phyloP scores from a whole-genome alignment of 108 stramenopile genomes.

The Cyclotella cryptica region DNA sequence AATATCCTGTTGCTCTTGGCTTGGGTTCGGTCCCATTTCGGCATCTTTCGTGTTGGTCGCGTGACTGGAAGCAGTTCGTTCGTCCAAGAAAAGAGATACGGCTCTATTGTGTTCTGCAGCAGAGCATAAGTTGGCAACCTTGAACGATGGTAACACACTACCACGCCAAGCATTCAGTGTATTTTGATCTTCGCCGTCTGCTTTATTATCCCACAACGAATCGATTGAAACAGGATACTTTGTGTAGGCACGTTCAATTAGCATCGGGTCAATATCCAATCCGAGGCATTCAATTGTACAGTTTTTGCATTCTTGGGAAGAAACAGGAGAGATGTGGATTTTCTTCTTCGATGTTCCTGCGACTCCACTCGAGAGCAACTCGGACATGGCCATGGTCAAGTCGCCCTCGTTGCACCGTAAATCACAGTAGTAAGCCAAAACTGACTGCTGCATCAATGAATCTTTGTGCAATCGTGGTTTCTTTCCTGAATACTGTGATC shows the following conservation, averaged over 20 bases:
- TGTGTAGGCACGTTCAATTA: conserved; percentile 52
- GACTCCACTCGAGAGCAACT: neutral
- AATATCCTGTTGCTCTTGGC: neutral
- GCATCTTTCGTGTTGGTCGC: neutral
- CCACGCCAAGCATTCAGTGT: neutral
- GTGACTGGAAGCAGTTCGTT: neutral
- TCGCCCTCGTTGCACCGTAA: conserved; percentile 68
- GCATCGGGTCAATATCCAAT: conserved; percentile 55
- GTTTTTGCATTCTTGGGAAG: neutral
- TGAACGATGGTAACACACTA: conserved; percentile 27
- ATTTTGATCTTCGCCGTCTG: neutral
- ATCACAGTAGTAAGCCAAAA: conserved; percentile 62
- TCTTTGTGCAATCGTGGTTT: conserved; percentile 9
- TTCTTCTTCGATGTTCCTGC: neutral
- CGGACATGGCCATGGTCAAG: conserved; percentile 55
- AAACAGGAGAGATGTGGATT: neutral
- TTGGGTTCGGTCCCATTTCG: neutral
- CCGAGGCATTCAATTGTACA: conserved; percentile 44
- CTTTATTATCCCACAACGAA: neutral
- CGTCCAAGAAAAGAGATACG: conserved; percentile 19
- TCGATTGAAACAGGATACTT: conserved; percentile 27
- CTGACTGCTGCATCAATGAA: neutral
- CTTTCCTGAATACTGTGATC: conserved; percentile 13
- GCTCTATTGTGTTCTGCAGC: conserved; percentile 34
- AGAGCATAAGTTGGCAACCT: conserved; percentile 47